Percentiles rank a stretch among this genome's conserved stretches.
Conservation (phyloP, 371 early-diverging fungal genomes). For the Mucor saturninus region DNA sequence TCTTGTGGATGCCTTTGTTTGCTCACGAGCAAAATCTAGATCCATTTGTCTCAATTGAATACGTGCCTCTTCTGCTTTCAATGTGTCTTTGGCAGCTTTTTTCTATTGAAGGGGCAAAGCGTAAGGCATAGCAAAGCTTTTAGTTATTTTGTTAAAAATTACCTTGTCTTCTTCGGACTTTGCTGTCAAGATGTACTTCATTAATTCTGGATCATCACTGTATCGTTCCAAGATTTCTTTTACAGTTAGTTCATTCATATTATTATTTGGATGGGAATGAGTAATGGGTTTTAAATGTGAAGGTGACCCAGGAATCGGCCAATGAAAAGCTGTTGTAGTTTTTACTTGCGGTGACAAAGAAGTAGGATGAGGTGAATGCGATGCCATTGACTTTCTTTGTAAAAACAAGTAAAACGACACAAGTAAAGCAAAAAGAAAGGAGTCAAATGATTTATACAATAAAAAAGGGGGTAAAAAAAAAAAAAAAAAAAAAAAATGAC, state of each 20-base stretch:
- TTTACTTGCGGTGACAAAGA: conserved; percentile 25
- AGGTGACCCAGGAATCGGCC: conserved; percentile 40
- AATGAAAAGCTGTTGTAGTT: conserved; percentile 39
- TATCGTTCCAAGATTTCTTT: conserved; percentile 47
- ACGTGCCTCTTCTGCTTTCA: conserved; percentile 46
- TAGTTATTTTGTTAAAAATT: not conserved
- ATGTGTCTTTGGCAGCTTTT: conserved; percentile 44
- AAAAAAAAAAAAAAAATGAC: no score
- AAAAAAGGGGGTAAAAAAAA: no score
- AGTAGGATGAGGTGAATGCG: conserved; percentile 28
- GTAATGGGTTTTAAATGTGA: conserved; percentile 13
- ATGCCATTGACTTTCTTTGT: conserved; percentile 4
- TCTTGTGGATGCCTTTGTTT: conserved; percentile 26
- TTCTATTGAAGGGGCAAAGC: conserved; percentile 26
- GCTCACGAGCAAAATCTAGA: conserved; percentile 39
- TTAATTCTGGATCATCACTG: conserved; percentile 42
- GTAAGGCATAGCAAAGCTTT: not conserved
- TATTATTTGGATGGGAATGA: not conserved
- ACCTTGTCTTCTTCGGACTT: conserved; percentile 62
- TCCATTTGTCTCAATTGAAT: conserved; percentile 47
- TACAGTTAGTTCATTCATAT: conserved; percentile 35
- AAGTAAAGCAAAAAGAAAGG: not conserved
- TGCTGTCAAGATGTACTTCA: conserved; percentile 44
- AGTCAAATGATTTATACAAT: not conserved
- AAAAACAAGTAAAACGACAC: conserved; percentile 2